Percentiles rank a stretch among this genome's conserved stretches.
Evolutionary conservation across 163 green algal genomes (phyloP).

Genomic region (Prototheca wickerhamii): DNA sequence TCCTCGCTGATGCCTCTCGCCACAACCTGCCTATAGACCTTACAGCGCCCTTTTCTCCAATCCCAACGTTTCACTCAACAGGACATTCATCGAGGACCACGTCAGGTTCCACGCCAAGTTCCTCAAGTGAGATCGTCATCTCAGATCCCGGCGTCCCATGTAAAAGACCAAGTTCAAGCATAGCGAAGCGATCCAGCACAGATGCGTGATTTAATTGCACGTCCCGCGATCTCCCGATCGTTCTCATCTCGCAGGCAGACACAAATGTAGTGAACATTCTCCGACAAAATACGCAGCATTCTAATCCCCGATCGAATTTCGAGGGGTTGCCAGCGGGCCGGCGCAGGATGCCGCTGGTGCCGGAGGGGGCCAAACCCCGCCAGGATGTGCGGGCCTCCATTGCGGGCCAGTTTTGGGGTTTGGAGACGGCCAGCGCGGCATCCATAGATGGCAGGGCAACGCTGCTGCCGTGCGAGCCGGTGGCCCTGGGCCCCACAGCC

Average conservation of each 20-base stretch:
- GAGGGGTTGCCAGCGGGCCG: neutral
- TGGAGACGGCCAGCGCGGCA: conserved; percentile 28
- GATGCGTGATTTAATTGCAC: too few relatives aligned
- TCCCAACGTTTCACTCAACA: neutral
- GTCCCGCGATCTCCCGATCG: too few relatives aligned
- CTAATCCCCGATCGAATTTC: too few relatives aligned
- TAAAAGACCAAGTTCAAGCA: too few relatives aligned
- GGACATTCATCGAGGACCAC: conserved; percentile 85
- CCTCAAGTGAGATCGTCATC: conserved; percentile 1
- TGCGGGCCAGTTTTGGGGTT: conserved; percentile 60
- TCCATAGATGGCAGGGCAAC: conserved; percentile 36
- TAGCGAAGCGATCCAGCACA: too few relatives aligned
- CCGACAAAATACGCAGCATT: too few relatives aligned
- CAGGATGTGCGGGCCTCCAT: conserved; percentile 42
- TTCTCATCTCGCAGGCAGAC: too few relatives aligned
- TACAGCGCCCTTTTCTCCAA: too few relatives aligned
- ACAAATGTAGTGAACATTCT: too few relatives aligned
- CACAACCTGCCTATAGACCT: too few relatives aligned
- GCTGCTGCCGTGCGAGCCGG: conserved; percentile 45
- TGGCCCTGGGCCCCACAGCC: conserved; percentile 37
- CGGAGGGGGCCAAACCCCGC: conserved; percentile 41
- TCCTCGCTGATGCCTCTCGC: too few relatives aligned
- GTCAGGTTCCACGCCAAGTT: conserved; percentile 63
- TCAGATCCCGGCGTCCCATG: neutral
- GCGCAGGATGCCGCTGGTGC: conserved; percentile 43